Evolutionary conservation across 1,284 basidiomycete genomes (phyloP).

Genomic region (Tilletiopsis washingtonensis): DNA sequence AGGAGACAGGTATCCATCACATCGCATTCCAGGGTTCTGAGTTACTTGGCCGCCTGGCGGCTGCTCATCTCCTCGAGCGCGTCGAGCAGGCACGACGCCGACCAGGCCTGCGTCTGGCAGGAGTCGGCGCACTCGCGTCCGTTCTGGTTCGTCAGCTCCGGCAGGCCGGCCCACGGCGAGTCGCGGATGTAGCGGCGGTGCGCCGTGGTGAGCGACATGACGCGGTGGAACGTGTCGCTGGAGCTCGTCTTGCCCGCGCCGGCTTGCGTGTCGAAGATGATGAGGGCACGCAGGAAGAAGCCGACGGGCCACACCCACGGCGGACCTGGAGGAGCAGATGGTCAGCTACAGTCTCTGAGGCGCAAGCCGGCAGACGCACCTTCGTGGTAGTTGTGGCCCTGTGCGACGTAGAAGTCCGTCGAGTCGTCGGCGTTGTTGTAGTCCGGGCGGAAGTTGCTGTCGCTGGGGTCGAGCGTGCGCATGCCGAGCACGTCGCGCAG

Average conservation of each 20-base stretch:
- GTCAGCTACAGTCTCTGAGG: conserved; percentile 35
- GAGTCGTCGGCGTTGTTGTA: conserved; percentile 35
- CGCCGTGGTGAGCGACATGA: conserved; percentile 24
- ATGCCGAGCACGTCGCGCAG: conserved; percentile 35
- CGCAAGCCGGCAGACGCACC: conserved; percentile 6
- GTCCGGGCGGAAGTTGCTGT: conserved; percentile 37
- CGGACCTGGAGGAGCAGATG: conserved; percentile 53
- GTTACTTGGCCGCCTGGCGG: too few relatives aligned
- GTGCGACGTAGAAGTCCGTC: conserved; percentile 12
- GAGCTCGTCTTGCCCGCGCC: conserved; percentile 10
- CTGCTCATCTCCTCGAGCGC: conserved; percentile 23
- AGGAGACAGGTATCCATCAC: too few relatives aligned
- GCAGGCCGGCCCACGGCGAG: conserved; percentile 36
- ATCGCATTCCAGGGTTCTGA: too few relatives aligned
- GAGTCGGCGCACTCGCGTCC: conserved; percentile 33
- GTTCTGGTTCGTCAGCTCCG: conserved; percentile 37
- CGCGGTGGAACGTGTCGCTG: conserved; percentile 21
- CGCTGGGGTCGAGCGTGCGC: conserved; percentile 37
- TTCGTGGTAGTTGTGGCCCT: conserved; percentile 36
- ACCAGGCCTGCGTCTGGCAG: conserved; percentile 41
- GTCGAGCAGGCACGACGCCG: conserved; percentile 33
- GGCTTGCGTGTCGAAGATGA: conserved; percentile 47
- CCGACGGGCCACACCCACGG: conserved; percentile 93
- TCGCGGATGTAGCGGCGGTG: conserved; percentile 27
- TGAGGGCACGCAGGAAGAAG: conserved; percentile 84